Conservation (phyloP, 1,284 basidiomycete genomes). For the Omphalotus olearius region DNA sequence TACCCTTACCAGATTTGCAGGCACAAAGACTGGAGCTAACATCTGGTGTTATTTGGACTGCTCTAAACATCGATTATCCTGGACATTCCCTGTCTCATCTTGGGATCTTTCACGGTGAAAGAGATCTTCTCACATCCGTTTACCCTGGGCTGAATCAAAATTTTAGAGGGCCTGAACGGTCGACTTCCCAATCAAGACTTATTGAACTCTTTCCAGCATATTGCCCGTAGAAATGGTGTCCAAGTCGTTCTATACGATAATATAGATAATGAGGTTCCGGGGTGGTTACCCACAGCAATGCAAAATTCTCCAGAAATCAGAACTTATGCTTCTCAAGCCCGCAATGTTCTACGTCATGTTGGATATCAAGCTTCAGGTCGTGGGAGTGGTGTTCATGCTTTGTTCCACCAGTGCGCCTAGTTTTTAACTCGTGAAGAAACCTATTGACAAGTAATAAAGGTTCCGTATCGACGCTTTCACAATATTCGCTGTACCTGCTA, state of each 20-base stretch:
- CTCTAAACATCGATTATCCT: slow-evolving; percentile 92
- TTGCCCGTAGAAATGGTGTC: slow-evolving; percentile 71
- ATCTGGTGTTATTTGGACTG: slow-evolving; percentile 92
- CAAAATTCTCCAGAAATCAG: slow-evolving; percentile 39
- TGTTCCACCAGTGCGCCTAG: slow-evolving; percentile 63
- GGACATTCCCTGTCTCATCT: slow-evolving; percentile 95
- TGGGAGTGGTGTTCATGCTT: slow-evolving; percentile 74
- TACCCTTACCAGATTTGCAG: slow-evolving; percentile 48
- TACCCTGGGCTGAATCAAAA: not conserved
- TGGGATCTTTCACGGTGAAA: slow-evolving; percentile 84
- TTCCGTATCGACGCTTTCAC: slow-evolving; percentile 95
- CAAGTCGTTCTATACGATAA: slow-evolving; percentile 79
- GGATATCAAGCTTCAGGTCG: slow-evolving; percentile 65
- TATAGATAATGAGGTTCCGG: slow-evolving; percentile 41
- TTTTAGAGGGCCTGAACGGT: slow-evolving; percentile 88
- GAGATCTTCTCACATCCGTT: not conserved
- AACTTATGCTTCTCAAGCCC: slow-evolving; percentile 53
- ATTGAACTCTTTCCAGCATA: slow-evolving; percentile 77
- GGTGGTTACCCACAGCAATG: slow-evolving; percentile 45
- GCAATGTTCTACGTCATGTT: slow-evolving; percentile 63
- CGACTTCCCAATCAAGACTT: slow-evolving; percentile 96
- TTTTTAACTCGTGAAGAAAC: not conserved
- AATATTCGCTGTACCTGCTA: slow-evolving; percentile 82
- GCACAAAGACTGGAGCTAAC: slow-evolving; percentile 57
- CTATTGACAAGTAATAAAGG: slow-evolving; percentile 34